Base-by-base conservation (phyloP, 352 stramenopile genomes). In the Globisporangium nodosum region DNA sequence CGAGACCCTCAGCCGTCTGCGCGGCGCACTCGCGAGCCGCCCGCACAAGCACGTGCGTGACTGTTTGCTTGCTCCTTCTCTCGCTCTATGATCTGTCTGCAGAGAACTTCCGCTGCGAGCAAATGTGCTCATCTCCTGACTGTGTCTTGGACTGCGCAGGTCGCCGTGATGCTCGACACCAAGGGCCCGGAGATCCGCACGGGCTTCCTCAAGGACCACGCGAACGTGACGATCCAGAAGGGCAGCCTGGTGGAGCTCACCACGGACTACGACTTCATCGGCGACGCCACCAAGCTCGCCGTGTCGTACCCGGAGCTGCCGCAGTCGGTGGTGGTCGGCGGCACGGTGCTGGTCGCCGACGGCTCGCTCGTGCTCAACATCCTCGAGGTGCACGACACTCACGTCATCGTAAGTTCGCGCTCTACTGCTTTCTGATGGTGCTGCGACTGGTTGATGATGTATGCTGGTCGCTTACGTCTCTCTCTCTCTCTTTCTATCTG, bases 181-280 rank as follows among this genome's bases (percentile, higher is more conserved):
- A 97, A 98, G 58, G 96, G 96, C 43, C 96, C 96, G 2, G 95
- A 98, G 76, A 97, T 99, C 68, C 91, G 96, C 53, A 98, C 91
- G 51, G 96, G 96, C 46, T 96, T 93, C 55, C 67, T 85, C 49
- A 55, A 64, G 56, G 79, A 78, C 65, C 68, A 77, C 52, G 73
- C 77, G 66, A 89, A 88, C 64, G 61, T 82, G 27, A 71, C 60
- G 16, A 90, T 90, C 65, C 56, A 74, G 51, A 87, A 88, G 61
- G 77, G 71, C 58, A 72, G 56, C n/a, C 66, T 78, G 8, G 49
- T 90, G 16, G 80, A 90, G 65, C 73, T 81, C 33, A 90, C 80
- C 8, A 88, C 69, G 54, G 69, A 78, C 61, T 78, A 78, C 54
- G 68, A 78, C 53, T 85, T 95, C 50, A 69, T 91, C n/a, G 89